phyloP scores from a whole-genome alignment of 164 flowering plant genomes.

The Malania oleifera region DNA sequence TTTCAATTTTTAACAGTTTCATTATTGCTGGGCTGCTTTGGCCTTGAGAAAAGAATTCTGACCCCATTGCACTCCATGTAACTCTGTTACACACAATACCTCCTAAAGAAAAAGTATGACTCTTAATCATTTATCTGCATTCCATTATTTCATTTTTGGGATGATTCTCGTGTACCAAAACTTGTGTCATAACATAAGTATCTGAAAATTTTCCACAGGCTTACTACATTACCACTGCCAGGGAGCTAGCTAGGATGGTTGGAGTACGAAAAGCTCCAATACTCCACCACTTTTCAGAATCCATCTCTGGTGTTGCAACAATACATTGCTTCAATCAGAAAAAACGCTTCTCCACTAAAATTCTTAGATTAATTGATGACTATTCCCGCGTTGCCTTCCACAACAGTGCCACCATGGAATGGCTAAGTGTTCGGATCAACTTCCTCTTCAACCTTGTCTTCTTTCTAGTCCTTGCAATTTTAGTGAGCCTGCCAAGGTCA shows the following conservation, averaged over 20 bases:
- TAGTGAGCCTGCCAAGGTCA: slow-evolving; percentile 64
- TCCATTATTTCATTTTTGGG: too few relatives aligned
- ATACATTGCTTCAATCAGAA: slow-evolving; percentile 74
- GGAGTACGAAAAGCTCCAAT: slow-evolving; percentile 65
- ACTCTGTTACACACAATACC: too few relatives aligned
- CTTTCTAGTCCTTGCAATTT: slow-evolving; percentile 64
- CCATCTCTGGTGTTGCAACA: slow-evolving; percentile 56
- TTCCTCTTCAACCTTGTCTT: slow-evolving; percentile 73
- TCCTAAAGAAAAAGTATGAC: too few relatives aligned
- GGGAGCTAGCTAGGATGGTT: slow-evolving; percentile 84
- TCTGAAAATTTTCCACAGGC: slow-evolving; percentile 31
- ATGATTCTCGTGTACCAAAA: too few relatives aligned
- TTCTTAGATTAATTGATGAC: slow-evolving; percentile 46
- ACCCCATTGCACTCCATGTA: too few relatives aligned
- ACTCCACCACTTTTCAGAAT: slow-evolving; percentile 75
- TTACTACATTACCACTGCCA: slow-evolving; percentile 75
- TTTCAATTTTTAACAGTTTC: too few relatives aligned
- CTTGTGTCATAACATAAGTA: too few relatives aligned
- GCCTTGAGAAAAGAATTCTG: too few relatives aligned
- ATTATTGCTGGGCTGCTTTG: too few relatives aligned
- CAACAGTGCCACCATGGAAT: slow-evolving; percentile 73
- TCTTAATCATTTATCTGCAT: too few relatives aligned
- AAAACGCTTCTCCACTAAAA: slow-evolving; percentile 42
- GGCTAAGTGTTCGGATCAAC: slow-evolving; percentile 74
- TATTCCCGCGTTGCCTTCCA: slow-evolving; percentile 67